phyloP scores from a whole-genome alignment of 306 rosid species.

The Fragaria iinumae region DNA sequence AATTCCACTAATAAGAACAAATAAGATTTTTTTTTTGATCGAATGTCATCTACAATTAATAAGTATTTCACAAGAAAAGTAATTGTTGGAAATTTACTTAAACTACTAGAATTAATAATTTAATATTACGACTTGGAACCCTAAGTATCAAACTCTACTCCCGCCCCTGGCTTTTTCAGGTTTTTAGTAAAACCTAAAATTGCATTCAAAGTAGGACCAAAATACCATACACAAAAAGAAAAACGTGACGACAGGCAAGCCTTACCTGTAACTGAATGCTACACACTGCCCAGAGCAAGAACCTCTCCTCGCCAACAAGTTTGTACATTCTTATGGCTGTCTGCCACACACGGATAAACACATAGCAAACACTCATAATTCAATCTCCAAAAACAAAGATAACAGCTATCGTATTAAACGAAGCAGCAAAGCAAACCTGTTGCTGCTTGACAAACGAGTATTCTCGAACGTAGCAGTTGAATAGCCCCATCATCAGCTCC shows the following conservation, averaged over 20 bases:
- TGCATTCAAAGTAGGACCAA: not conserved
- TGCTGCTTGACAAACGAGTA: conserved; percentile 97
- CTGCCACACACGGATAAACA: conserved; percentile 45
- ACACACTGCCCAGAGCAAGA: conserved; percentile 97
- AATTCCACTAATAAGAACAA: not conserved
- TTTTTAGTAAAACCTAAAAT: not conserved
- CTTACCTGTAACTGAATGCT: conserved; percentile 98
- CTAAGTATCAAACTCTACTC: not conserved
- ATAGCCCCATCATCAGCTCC: conserved; percentile 90
- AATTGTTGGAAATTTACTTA: not conserved
- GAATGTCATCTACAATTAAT: not conserved
- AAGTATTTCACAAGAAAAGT: not conserved
- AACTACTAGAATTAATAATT: not conserved
- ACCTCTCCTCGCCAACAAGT: conserved; percentile 85
- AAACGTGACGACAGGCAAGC: conserved; percentile 8
- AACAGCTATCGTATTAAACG: not conserved
- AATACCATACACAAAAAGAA: not conserved
- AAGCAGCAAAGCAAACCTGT: conserved; percentile 54
- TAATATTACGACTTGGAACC: not conserved
- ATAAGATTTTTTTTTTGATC: no score
- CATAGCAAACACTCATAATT: not conserved
- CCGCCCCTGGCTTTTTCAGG: not conserved
- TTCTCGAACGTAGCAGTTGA: conserved; percentile 94
- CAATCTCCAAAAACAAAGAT: not conserved
- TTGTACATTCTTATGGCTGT: conserved; percentile 99